Conservation (phyloP, 768 basidiomycete genomes). For the Leccinum broughii region DNA sequence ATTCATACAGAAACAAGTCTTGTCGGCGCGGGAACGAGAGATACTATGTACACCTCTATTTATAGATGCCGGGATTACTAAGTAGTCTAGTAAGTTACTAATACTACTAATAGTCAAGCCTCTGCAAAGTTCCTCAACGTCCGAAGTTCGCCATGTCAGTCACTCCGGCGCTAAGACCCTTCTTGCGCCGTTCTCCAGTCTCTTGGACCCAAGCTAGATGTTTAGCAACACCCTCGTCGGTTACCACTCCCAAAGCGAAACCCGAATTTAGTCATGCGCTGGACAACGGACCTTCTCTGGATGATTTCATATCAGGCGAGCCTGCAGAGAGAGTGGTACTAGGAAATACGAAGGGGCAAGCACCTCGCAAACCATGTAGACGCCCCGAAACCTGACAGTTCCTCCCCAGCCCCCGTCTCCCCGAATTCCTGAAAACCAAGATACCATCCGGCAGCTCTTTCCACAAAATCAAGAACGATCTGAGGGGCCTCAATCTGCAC, state of each 20-base stretch:
- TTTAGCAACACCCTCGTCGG: constrained; percentile 48
- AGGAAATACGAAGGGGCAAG: constrained; percentile 70
- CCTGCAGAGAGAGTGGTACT: constrained; percentile 62
- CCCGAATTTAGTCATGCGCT: constrained; percentile 52
- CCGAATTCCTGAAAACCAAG: constrained; percentile 84
- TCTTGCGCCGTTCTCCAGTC: constrained; percentile 11
- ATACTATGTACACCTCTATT: background rate
- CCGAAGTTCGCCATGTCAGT: constrained; percentile 8
- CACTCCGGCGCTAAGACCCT: constrained; percentile 13
- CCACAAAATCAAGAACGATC: constrained; percentile 91
- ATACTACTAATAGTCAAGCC: background rate
- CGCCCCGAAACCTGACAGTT: background rate
- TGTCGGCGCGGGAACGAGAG: constrained; percentile 3
- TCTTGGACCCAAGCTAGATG: constrained; percentile 35
- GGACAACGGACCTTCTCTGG: constrained; percentile 67
- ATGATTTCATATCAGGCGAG: constrained; percentile 74
- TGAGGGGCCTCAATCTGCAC: constrained; percentile 86
- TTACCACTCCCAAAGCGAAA: constrained; percentile 31
- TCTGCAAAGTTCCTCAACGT: background rate
- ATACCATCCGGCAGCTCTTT: constrained; percentile 90
- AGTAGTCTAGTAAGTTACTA: background rate
- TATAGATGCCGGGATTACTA: constrained; percentile 10
- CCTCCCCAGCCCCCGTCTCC: constrained; percentile 71
- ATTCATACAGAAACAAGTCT: constrained; percentile 53
- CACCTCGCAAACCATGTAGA: constrained; percentile 5